Evolutionary conservation across 2,329 filamentous ascomycete species (phyloP), one percentile per base, ranked within the genome.

Genomic region (Gremmenia infestans): DNA sequence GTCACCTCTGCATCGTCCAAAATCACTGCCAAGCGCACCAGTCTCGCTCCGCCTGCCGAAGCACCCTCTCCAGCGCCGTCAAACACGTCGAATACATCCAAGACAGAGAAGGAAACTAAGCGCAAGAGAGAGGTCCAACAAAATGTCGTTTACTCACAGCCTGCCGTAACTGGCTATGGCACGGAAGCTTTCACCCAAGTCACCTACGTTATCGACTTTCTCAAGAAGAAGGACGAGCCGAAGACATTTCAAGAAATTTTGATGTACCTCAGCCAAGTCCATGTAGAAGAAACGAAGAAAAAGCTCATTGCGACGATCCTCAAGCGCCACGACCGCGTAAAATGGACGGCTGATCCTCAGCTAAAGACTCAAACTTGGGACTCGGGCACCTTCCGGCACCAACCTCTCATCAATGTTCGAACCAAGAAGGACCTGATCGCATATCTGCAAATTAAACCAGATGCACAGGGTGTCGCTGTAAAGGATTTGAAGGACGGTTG

Each of bases 401-500:
- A 85, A 40, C 91, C 94, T 53, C 82, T 88, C 65, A 91, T 96
- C 70, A 86, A 89, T 59, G 93, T 99, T 58, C 86, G 84, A 65
- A 86, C 84, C 67, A 84, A 86, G 57, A 85, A 87, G 40, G 85
- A 91, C 65, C 81, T 99, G 53, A 83, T 96, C 53, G 82, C 81
- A 54, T 88, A 90, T 69, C 81, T 99, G 35, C 91, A 96, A 73
- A 79, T 81, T 53, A 91, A 92, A 73, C 84, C 83, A 52, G 91
- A 91, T 57, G 89, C 90, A 1, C 85, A 87, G 62, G 91, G 90
- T 12, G 82, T 97, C 53, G 81, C 80, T 39, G 90, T 97, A 60
- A 91, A 91, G 71, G 91, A 97, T 66, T 81, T 99, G 59, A 96
- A 96, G 73, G 94, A 99, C 70, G 94, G 94, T 60, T 99, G 94